Base-by-base conservation (phyloP, 495 filamentous ascomycete species). In the Penicillium ochrochloron region DNA sequence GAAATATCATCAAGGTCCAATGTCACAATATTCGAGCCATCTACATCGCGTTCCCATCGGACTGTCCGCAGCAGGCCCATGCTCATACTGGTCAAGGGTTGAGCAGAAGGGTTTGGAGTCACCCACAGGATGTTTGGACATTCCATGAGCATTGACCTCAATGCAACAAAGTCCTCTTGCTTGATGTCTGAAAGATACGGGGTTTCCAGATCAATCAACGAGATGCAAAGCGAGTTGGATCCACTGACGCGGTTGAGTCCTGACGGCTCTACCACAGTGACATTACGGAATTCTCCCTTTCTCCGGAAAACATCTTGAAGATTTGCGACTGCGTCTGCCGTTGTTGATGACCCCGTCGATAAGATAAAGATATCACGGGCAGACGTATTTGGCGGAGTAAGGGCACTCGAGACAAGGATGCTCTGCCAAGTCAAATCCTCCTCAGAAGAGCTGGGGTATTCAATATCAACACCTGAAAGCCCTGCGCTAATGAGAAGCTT, bases 101-200 rank as follows among this genome's bases (percentile, higher is more conserved):
- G 27, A 0, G 31, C 17, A 11, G 33, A 25, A 2, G 57, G 17
- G 12, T 65, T 62, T n/a, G 53, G 60, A 1, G 72, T 82, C 2
- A 83, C 57, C 80, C 80, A 83, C 0, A 82, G 59, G 1, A 81
- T 37, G 6, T 62, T 73, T 19, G 71, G 65, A 27, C 64, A 66
- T 19, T 60, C 25, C 14, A 62, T 53, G 2, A 83, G 51, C 15
- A 84, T 54, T 7, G 66, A 46, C 17, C 58, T 65, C 0, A 72
- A 10, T 4, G 33, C 27, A 5, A 19, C 8, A 29, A 64, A 73
- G 27, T 73, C 57, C 0, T 7, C 5, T 41, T 62, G 51, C 17
- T 29, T 21, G 6, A 65, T 60, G 1, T 58, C 23, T 0, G 48
- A 48, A 0, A 73, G 54, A 12, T 61, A 66, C 3, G 41, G 10